Evolutionary conservation across 352 stramenopile species (phyloP), one percentile per base, ranked within the genome.

Genomic region (Phytophthora lateralis): DNA sequence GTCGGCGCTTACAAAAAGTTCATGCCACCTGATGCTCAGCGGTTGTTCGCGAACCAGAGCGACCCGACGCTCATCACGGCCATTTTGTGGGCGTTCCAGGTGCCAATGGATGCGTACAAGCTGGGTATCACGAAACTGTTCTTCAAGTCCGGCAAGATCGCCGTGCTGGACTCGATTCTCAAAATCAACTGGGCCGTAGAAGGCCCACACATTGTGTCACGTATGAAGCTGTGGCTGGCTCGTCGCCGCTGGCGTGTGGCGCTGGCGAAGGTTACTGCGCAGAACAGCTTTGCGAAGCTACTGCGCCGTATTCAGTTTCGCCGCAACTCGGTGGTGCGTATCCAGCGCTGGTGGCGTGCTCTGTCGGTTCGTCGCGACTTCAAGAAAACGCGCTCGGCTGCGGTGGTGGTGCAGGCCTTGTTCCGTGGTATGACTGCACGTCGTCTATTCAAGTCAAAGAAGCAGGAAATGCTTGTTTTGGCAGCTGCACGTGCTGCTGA

Each of bases 71-170:
- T 97, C 59, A 94, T 92, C 38, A 81, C 88, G 32, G 90, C 89
- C 6, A 87, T 97, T 12, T 69, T 97, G 30, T 97, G 88, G 87
- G 88, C 89, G 6, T 97, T 97, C 75, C 86, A 88, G 26, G 86
- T 97, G 17, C 79, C 88, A 15, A 76, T 81, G 11, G 85, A 95
- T 57, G 84, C 83, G 11, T 97, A 97, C 73, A 85, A 85, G 30
- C 73, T 97, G 15, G 90, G 90, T 65, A 82, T 84, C 27, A 97
- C 90, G 9, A 92, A 93, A 58, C 73, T 97, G 10, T 97, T 97
- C 68, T 97, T 97, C 71, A 95, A 94, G 73, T 91, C 89, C 4
- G 90, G 90, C 48, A 93, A 96, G 63, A 97, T 97, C 38, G 82
- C 89, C 37, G 73, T 91, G 9, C 63, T 97, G n/a, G 85, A 97